Conservation (phyloP, 2,329 filamentous ascomycete species). For the Aspergillus piperis region DNA sequence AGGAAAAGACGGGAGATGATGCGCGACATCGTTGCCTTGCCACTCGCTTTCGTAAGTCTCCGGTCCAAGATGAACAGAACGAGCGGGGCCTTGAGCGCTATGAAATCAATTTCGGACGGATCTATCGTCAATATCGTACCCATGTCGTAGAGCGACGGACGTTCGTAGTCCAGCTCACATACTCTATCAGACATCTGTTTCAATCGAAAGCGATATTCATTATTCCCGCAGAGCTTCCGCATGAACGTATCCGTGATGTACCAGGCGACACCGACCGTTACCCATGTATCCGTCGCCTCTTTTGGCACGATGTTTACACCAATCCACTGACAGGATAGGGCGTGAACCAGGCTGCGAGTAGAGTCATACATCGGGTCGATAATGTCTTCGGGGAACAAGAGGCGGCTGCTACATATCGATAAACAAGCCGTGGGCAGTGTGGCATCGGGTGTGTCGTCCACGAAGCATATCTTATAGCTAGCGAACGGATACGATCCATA, state of each 20-base stretch:
- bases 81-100: conserved; percentile 84
- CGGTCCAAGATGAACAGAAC: conserved; percentile 94
- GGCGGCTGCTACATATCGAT: conserved; percentile 80
- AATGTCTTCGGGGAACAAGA: conserved; percentile 82
- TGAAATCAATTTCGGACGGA: conserved; percentile 83
- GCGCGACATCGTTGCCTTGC: conserved; percentile 77
- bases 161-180: conserved; percentile 75
- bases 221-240: conserved; percentile 86
- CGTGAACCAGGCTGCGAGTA: conserved; percentile 77
- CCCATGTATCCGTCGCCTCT: conserved; percentile 79
- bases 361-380: conserved; percentile 82
- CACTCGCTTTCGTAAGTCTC: conserved; percentile 82
- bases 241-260: conserved; percentile 96
- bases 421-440: conserved; percentile 77
- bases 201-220: conserved; percentile 88
- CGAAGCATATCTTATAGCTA: conserved; percentile 89
- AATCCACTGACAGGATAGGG: conserved; percentile 89
- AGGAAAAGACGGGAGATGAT: conserved; percentile 85
- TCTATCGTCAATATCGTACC: conserved; percentile 78
- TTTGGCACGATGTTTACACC: conserved; percentile 90
- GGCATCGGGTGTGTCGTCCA: conserved; percentile 81
- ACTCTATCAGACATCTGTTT: conserved; percentile 81
- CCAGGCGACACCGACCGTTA: conserved; percentile 84
- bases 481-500: conserved; percentile 91
- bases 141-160: conserved; percentile 79